Base-by-base conservation (phyloP, 352 stramenopile genomes). In the Globisporangium lucens region DNA sequence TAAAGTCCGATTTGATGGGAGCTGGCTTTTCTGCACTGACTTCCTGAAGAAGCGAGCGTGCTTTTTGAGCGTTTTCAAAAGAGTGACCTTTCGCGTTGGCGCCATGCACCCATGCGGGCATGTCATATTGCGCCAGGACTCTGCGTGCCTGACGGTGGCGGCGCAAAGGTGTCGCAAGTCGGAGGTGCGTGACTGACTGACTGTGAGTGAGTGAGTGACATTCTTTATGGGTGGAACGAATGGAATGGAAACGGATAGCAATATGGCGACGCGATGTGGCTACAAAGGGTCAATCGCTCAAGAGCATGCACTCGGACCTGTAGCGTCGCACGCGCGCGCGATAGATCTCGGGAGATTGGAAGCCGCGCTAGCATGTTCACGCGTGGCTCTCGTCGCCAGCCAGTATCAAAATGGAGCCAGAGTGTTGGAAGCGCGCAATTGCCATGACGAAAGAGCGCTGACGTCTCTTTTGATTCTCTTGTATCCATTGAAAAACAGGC, bases 1-100 rank as follows among this genome's bases (percentile, higher is more conserved):
- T 24, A 27, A 63, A 38, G 57, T 63, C 33, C 57, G 57, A 63
- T 57, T 57, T 27, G 5, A 29, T 38, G 35, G 35, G 15, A 35
- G 51, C 51, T 57, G 51, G 15, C 51, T 35, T 57, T 57, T n/a
- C 22, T 35, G 49, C 20, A 29, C 20, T 30, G 22, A 30, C 7
- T 53, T 52, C 20, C n/a, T 53, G 46, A 53, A 29, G 20, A 13
- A 30, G 52, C 30, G 33, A 20, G 24, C 52, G 12, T 12, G 13
- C 17, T 46, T 12, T 43, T 46, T 4, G 38, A 15, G 38, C 38
- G 20, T 46, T 46, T 46, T 46, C 38, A 46, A 46, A 46, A 15
- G 13, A 46, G 38, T 20, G 33, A 38, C 33, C 33, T 38, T 38
- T 38, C 0, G 33, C 33, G 33, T 38, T 38, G 33, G 33, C 33